Evolutionary conservation across 2,329 filamentous ascomycete species (phyloP).

Genomic region (Alternaria infectoria): DNA sequence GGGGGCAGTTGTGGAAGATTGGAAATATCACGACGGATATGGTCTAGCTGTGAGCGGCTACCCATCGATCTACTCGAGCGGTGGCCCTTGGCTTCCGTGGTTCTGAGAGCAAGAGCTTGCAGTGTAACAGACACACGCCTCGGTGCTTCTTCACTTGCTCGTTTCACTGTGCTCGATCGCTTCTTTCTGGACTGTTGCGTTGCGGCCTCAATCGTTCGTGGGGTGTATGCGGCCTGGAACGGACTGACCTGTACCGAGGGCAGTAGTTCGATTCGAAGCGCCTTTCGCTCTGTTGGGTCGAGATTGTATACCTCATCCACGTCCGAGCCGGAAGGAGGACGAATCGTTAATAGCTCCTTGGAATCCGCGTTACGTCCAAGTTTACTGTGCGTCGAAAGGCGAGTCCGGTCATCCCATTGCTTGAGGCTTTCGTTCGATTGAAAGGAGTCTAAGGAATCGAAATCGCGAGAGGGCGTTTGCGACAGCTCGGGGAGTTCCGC

Average conservation of each 20-base stretch:
- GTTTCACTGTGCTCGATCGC: slow-evolving; percentile 19
- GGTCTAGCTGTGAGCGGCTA: slow-evolving; percentile 30
- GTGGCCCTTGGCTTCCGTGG: slow-evolving; percentile 17
- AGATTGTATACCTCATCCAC: slow-evolving; percentile 11
- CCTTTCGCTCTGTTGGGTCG: slow-evolving; percentile 5
- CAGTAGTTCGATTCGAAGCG: slow-evolving; percentile 12
- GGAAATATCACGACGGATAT: slow-evolving; percentile 41
- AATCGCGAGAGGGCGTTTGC: slow-evolving; percentile 36
- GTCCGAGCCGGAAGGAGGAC: slow-evolving; percentile 13
- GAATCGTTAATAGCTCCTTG: slow-evolving; percentile 21
- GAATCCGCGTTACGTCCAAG: slow-evolving; percentile 6
- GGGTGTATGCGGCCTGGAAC: slow-evolving; percentile 20
- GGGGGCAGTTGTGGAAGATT: slow-evolving; percentile 37
- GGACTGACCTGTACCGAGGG: slow-evolving; percentile 24
- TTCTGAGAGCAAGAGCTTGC: slow-evolving; percentile 28
- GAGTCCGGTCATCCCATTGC: slow-evolving; percentile 23
- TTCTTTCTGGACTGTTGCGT: slow-evolving; percentile 20
- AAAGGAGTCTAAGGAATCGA: slow-evolving; percentile 32
- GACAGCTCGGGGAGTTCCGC: slow-evolving; percentile 33
- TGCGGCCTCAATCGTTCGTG: slow-evolving; percentile 14
- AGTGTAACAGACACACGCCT: slow-evolving; percentile 30
- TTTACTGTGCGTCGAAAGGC: slow-evolving; percentile 8
- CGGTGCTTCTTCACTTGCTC: slow-evolving; percentile 34
- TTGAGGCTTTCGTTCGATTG: slow-evolving; percentile 30
- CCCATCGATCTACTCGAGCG: slow-evolving; percentile 13